Conservation (phyloP, 768 basidiomycete species). For the Terana coerulea region DNA sequence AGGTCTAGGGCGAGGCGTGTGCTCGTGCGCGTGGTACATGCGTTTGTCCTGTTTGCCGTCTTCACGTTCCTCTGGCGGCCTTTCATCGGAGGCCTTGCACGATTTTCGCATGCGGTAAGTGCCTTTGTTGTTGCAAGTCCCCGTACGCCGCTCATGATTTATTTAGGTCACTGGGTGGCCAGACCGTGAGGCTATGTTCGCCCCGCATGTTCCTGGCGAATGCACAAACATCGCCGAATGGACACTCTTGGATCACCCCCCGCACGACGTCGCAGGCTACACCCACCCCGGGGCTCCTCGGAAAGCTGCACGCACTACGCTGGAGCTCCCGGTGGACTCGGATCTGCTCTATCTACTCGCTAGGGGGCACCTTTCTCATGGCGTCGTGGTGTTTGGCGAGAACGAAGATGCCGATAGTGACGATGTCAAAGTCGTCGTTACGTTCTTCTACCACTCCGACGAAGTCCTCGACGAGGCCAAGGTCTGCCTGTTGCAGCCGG, state of each 20-base stretch:
- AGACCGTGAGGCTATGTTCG: not conserved
- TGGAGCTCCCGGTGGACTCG: constrained; percentile 24
- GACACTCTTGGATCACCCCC: not conserved
- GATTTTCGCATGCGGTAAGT: not conserved
- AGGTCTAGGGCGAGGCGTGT: not conserved
- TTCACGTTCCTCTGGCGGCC: not conserved
- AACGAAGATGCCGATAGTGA: constrained; percentile 7
- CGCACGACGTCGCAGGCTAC: not conserved
- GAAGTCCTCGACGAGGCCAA: constrained; percentile 25
- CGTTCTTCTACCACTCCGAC: constrained; percentile 24
- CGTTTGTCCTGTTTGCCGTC: not conserved
- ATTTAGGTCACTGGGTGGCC: not conserved
- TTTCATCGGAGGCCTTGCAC: not conserved
- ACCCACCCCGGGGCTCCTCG: not conserved
- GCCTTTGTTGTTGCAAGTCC: not conserved
- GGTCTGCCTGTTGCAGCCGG: constrained; percentile 29
- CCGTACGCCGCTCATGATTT: not conserved
- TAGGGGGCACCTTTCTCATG: constrained; percentile 30
- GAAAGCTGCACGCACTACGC: not conserved
- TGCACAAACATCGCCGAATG: constrained; percentile 3
- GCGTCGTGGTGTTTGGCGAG: constrained; percentile 25
- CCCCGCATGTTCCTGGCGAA: constrained; percentile 4
- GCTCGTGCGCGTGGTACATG: not conserved
- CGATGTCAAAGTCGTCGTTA: constrained; percentile 29
- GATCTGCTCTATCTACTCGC: constrained; percentile 33